phyloP scores from a whole-genome alignment of 306 rosid genomes.

The Medicago arabica region DNA sequence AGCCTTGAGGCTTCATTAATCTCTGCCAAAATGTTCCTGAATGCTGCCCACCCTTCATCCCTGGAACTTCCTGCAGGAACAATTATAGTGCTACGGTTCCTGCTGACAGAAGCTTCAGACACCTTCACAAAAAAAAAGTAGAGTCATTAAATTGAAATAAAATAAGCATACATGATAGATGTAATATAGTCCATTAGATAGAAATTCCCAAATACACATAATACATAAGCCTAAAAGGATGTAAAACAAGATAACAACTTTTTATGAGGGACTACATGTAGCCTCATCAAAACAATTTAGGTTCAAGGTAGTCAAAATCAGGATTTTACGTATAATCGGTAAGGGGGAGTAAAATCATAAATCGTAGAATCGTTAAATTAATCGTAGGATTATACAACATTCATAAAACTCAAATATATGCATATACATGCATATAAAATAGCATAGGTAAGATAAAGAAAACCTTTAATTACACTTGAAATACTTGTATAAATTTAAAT shows the following conservation, averaged over 20 bases:
- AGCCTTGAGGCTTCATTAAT: constrained; percentile 97
- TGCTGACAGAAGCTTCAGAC: constrained; percentile 97
- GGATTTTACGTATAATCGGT: too few relatives aligned
- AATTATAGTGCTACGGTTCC: constrained; percentile 98
- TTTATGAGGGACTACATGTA: constrained; percentile 22
- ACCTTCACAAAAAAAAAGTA: constrained; percentile 60
- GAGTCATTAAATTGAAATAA: constrained; percentile 41
- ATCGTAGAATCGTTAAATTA: too few relatives aligned
- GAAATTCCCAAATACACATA: constrained; percentile 11
- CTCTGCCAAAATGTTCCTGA: constrained; percentile 95
- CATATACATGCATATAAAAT: too few relatives aligned
- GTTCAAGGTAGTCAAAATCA: too few relatives aligned
- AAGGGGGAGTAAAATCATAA: too few relatives aligned
- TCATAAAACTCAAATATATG: too few relatives aligned
- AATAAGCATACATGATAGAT: constrained; percentile 14
- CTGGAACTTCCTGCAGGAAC: constrained; percentile 96
- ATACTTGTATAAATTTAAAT: too few relatives aligned
- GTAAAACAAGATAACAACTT: constrained; percentile 23
- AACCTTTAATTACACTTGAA: too few relatives aligned
- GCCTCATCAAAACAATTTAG: constrained; percentile 20
- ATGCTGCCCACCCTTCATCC: constrained; percentile 99
- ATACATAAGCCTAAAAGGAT: constrained; percentile 8
- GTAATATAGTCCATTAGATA: constrained; percentile 8
- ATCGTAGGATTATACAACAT: too few relatives aligned
- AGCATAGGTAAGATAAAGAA: too few relatives aligned